Evolutionary conservation across 371 early-diverging fungal species (phyloP).

Genomic region (Apophysomyces sp.): DNA sequence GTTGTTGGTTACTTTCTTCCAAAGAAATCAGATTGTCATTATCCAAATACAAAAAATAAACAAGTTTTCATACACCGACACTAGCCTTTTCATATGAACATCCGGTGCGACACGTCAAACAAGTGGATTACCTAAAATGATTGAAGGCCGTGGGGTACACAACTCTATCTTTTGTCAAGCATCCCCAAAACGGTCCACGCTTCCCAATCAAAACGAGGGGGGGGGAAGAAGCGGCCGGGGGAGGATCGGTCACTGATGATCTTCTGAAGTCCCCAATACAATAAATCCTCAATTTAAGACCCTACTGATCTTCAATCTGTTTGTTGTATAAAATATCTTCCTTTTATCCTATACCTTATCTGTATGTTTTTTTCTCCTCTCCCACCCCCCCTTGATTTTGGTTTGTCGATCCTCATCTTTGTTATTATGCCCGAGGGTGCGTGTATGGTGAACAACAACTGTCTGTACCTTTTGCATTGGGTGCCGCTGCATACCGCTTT

Average conservation of each 20-base stretch:
- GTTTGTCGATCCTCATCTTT: neutral
- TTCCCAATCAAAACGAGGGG: no score
- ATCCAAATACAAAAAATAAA: neutral
- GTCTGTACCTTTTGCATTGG: no score
- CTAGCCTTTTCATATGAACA: constrained; percentile 1
- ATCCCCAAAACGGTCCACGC: neutral
- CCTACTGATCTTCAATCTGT: neutral
- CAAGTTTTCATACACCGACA: neutral
- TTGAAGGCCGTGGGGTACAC: neutral
- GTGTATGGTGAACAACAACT: no score
- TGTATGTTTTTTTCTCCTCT: neutral
- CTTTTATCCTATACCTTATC: neutral
- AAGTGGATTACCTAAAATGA: neutral
- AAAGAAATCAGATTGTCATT: no score
- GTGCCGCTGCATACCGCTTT: no score
- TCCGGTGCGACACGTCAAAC: neutral
- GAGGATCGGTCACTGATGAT: no score
- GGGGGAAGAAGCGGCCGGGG: no score
- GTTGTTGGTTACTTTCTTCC: no score
- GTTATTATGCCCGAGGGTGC: neutral
- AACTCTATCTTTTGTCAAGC: constrained; percentile 2
- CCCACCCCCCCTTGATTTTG: neutral
- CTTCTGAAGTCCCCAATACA: no score
- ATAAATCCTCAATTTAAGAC: no score
- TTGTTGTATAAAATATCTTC: neutral